These are phyloP conservation scores for Sechiopsis laciniata DNA, from an alignment of 306 rosid species.

Conservation along the genomic window DNA sequence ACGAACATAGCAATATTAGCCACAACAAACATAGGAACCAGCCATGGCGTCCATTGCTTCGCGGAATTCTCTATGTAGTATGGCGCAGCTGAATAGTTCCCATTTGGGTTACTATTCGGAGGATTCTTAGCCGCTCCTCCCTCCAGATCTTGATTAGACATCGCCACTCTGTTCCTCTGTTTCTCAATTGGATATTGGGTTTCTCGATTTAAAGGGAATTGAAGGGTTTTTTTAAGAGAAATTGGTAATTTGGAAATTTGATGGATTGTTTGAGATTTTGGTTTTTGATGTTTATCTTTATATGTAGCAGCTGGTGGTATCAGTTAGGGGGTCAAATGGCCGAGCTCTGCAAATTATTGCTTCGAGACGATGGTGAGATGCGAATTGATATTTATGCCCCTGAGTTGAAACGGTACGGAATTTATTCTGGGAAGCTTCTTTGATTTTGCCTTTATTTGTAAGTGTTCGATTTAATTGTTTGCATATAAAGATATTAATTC, in stretches of 20 bases:
- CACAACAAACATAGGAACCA: constrained; percentile 43
- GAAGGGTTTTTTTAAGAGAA: background rate
- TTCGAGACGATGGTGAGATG: background rate
- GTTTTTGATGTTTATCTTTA: background rate
- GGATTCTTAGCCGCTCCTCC: constrained; percentile 36
- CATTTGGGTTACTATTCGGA: constrained; percentile 12
- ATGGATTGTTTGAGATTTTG: background rate
- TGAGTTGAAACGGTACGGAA: background rate
- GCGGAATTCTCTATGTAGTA: constrained; percentile 34
- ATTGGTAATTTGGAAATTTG: background rate
- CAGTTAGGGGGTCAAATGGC: too few species aligned
- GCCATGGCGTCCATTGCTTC: constrained; percentile 44
- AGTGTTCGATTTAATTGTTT: background rate
- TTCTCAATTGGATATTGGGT: background rate
- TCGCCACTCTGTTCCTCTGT: background rate
- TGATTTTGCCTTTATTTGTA: background rate
- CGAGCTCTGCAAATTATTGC: background rate
- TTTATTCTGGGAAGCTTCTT: background rate
- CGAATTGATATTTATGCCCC: background rate
- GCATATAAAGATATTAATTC: background rate
- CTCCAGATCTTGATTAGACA: constrained; percentile 42
- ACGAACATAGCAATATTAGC: constrained; percentile 39
- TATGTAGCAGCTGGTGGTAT: background rate
- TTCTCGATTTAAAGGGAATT: background rate
- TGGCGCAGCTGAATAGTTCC: constrained; percentile 21